These are phyloP conservation scores for Dioscorea cayenensis DNA, from an alignment of 116 monocot genomes.

Conservation along the genomic window DNA sequence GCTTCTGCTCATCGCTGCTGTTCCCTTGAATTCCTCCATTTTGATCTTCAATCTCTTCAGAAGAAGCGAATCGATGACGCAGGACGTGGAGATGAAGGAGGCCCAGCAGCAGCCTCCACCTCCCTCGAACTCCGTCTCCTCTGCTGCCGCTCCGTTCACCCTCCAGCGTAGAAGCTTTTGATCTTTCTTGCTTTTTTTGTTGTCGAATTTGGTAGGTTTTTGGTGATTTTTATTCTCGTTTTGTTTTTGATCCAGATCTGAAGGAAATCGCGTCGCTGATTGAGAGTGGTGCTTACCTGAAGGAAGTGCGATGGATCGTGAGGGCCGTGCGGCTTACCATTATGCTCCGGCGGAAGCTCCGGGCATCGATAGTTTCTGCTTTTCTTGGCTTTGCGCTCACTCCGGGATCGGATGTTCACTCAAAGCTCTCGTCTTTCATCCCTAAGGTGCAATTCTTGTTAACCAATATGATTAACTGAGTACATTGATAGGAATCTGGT, in stretches of 20 bases:
- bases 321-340: constrained; percentile 69
- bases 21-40: too few relatives aligned
- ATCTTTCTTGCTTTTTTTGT: background rate
- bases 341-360: constrained; percentile 49
- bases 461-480: background rate
- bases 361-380: constrained; percentile 15
- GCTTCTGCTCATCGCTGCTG: too few relatives aligned
- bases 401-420: constrained; percentile 35
- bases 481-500: background rate
- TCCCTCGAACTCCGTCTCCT: background rate
- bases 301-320: constrained; percentile 65
- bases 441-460: constrained; percentile 44
- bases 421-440: constrained; percentile 39
- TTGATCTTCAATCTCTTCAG: too few relatives aligned
- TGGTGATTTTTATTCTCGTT: background rate
- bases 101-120: background rate
- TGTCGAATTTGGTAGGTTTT: background rate
- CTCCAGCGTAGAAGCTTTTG: constrained; percentile 29
- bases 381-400: constrained; percentile 39
- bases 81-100: constrained; percentile 62
- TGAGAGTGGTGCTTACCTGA: constrained; percentile 57
- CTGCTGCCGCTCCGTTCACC: background rate
- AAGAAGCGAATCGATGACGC: constrained; percentile 2
- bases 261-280: constrained; percentile 63
- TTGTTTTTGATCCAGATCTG: constrained; percentile 32